Evolutionary conservation across 345 rosid genomes (phyloP).

Genomic region (Passiflora organensis): DNA sequence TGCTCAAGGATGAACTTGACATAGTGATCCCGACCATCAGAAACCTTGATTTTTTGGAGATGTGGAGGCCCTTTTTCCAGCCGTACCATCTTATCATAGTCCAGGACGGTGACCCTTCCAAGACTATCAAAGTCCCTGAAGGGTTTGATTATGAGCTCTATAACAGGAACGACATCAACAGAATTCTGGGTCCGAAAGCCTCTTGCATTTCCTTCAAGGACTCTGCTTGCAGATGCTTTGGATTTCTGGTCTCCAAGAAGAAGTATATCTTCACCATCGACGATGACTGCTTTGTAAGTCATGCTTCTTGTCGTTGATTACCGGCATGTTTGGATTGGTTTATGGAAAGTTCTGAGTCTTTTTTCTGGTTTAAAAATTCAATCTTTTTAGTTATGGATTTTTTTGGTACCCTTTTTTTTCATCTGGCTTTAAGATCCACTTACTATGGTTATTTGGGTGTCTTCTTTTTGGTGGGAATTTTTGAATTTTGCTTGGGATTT

Average conservation of each 20-base stretch:
- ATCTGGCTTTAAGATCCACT: neutral
- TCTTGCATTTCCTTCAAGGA: conserved; percentile 69
- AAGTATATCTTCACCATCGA: conserved; percentile 84
- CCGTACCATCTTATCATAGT: conserved; percentile 77
- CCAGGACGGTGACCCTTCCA: conserved; percentile 79
- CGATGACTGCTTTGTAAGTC: conserved; percentile 87
- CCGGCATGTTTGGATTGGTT: neutral
- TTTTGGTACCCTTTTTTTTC: neutral
- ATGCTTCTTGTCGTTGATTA: neutral
- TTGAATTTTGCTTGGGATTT: neutral
- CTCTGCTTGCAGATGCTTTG: conserved; percentile 72
- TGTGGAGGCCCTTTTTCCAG: conserved; percentile 79
- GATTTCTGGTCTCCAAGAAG: conserved; percentile 78
- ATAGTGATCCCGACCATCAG: conserved; percentile 83
- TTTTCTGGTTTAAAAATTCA: neutral
- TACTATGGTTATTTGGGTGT: neutral
- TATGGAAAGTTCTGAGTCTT: conserved; percentile 8
- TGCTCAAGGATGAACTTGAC: conserved; percentile 67
- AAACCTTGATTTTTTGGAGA: conserved; percentile 70
- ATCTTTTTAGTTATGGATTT: neutral
- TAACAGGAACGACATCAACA: conserved; percentile 72
- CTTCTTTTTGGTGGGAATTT: conserved; percentile 10
- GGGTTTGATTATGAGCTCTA: conserved; percentile 82
- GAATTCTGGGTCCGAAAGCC: conserved; percentile 80
- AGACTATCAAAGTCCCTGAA: conserved; percentile 58